Evolutionary conservation across 345 rosid genomes (phyloP).

Genomic region (Rhodamnia argentea): DNA sequence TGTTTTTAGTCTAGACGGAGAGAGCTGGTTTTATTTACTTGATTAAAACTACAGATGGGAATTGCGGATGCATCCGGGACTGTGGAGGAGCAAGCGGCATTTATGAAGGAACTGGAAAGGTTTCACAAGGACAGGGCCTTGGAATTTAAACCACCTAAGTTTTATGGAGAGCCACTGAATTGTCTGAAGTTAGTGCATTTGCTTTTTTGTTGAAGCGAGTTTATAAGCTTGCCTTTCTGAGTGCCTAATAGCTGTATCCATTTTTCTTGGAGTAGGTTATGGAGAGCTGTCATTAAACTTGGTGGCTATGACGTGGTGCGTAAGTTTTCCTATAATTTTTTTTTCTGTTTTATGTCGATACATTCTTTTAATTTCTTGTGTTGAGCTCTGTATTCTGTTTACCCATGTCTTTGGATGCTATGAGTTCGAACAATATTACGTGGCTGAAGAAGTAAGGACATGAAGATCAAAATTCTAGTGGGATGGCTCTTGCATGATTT

Average conservation of each 20-base stretch:
- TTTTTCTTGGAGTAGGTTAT: conserved; percentile 38
- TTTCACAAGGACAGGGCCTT: conserved; percentile 42
- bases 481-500: not conserved
- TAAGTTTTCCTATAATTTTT: conserved; percentile 2
- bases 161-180: conserved; percentile 68
- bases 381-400: not conserved
- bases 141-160: conserved; percentile 74
- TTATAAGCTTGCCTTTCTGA: conserved; percentile 4
- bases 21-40: not conserved
- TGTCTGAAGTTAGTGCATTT: conserved; percentile 55
- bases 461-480: not conserved
- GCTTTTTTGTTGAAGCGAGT: not conserved
- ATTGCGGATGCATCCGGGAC: conserved; percentile 53
- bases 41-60: conserved; percentile 33
- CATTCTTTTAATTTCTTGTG: not conserved
- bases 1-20: not conserved
- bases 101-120: conserved; percentile 63
- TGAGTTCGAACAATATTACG: not conserved
- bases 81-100: conserved; percentile 48
- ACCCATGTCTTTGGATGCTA: not conserved
- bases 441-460: not conserved
- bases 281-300: conserved; percentile 67
- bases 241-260: not conserved
- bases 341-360: conserved; percentile 1
- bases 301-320: conserved; percentile 94